Evolutionary conservation across 306 rosid species (phyloP).

Genomic region (Trichosanthes truncata): DNA sequence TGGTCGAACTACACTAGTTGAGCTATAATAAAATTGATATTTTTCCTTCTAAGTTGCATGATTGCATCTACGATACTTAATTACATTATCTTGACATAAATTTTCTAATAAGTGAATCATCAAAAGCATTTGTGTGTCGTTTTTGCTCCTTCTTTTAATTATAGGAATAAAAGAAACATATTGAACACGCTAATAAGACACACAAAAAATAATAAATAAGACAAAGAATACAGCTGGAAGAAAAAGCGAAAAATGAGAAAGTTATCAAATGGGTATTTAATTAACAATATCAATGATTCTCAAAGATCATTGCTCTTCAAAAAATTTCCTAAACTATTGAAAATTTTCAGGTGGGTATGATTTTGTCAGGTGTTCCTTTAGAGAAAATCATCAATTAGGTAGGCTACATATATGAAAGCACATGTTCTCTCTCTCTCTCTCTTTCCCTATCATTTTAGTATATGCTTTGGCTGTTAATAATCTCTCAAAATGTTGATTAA

Average conservation of each 20-base stretch:
- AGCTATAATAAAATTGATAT: too few relatives aligned
- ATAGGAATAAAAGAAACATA: too few relatives aligned
- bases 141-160: neutral
- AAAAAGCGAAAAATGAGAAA: neutral
- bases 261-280: neutral
- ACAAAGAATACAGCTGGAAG: neutral
- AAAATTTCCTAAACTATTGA: neutral
- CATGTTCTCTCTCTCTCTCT: slow-evolving; percentile 27
- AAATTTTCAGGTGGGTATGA: neutral
- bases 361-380: slow-evolving; percentile 4
- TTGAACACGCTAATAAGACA: too few relatives aligned
- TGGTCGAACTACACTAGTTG: too few relatives aligned
- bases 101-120: neutral
- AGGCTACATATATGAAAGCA: slow-evolving; percentile 31
- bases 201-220: neutral
- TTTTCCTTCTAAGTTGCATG: neutral
- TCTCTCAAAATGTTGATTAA: neutral
- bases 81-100: neutral
- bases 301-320: neutral
- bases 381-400: slow-evolving; percentile 25
- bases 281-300: neutral
- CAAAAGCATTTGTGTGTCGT: neutral
- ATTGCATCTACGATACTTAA: neutral
- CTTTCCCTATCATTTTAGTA: neutral
- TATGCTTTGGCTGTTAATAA: neutral